Conservation (phyloP, 75 land plant genomes). For the Picea glauca region DNA sequence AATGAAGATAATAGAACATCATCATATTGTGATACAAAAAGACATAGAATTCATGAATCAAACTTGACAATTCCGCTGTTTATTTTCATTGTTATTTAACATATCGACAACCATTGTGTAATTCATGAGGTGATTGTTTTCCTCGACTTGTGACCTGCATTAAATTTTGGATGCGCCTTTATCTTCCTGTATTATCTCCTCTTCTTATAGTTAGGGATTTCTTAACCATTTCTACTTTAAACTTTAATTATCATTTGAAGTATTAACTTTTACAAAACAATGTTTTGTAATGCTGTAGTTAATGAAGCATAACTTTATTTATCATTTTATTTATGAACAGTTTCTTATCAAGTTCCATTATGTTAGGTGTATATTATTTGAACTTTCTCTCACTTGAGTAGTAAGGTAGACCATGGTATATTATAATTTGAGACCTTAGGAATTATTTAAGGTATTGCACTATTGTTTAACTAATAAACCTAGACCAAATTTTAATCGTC, state of each 20-base stretch:
- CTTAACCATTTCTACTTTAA: background rate
- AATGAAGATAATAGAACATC: background rate
- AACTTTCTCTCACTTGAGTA: background rate
- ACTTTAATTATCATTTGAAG: too few species aligned
- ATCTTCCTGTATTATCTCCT: background rate
- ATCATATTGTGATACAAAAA: background rate
- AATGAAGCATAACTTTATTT: background rate
- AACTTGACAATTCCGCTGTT: background rate
- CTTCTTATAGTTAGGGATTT: background rate
- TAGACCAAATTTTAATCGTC: too few species aligned
- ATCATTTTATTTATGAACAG: background rate
- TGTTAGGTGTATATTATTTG: background rate
- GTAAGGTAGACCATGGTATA: background rate
- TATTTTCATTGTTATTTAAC: background rate
- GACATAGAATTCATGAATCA: background rate
- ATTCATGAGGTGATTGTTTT: background rate
- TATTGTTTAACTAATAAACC: too few species aligned
- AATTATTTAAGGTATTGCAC: background rate
- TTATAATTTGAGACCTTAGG: background rate
- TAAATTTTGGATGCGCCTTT: background rate
- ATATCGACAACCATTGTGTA: background rate
- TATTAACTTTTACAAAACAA: background rate
- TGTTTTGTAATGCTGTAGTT: background rate
- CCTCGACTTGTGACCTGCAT: background rate
- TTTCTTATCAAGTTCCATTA: background rate